Evolutionary conservation across 768 basidiomycete species (phyloP).

Genomic region (Sporobolomyces phaffii): DNA sequence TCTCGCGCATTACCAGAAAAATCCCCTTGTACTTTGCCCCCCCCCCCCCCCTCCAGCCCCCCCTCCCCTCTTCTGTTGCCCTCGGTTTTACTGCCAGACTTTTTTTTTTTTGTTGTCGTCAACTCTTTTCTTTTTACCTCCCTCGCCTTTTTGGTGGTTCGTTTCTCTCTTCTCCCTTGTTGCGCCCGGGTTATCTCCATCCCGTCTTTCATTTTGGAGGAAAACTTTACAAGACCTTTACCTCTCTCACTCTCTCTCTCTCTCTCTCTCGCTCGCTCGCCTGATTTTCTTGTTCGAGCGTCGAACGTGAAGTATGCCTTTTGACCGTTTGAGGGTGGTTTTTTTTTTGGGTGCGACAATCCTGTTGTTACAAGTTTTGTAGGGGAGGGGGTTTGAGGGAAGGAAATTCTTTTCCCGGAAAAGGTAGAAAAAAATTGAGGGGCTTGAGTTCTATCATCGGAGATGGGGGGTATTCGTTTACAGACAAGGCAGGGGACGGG

Average conservation of each 20-base stretch:
- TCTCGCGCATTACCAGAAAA: neutral
- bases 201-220: too few relatives aligned
- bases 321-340: too few relatives aligned
- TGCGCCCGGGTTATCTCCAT: neutral
- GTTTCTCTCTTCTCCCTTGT: neutral
- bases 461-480: too few relatives aligned
- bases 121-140: neutral
- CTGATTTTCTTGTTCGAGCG: too few relatives aligned
- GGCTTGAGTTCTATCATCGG: too few relatives aligned
- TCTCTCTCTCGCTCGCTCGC: neutral
- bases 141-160: neutral
- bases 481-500: too few relatives aligned
- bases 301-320: too few relatives aligned
- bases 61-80: constrained; percentile 47
- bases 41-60: constrained; percentile 62
- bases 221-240: too few relatives aligned
- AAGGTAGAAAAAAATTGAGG: too few relatives aligned
- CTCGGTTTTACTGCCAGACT: neutral
- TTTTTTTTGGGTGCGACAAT: too few relatives aligned
- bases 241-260: neutral
- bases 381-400: neutral
- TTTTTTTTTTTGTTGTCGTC: neutral
- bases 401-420: too few relatives aligned
- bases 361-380: rapidly evolving
- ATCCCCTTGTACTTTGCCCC: constrained; percentile 63